Percentiles rank a stretch among this genome's conserved stretches.
These are phyloP conservation scores for Teratosphaeria nubilosa DNA, from an alignment of 2,329 filamentous ascomycete genomes.

Conservation along the genomic window DNA sequence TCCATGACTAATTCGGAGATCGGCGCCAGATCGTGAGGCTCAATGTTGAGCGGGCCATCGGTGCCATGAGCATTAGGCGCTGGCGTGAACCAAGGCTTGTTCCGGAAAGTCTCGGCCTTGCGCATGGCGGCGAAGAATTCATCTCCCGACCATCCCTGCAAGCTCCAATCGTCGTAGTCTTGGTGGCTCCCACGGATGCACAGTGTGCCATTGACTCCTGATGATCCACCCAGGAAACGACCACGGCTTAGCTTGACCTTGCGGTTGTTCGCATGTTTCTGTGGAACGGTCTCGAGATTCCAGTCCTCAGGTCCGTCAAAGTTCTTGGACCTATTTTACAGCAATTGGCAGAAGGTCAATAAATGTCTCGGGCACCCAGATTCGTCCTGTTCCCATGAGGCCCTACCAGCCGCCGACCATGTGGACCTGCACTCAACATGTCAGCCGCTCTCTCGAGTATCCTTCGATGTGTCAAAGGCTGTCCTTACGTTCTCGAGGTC, in stretches of 20 bases:
- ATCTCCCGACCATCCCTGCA: conserved; percentile 20
- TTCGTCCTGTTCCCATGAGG: background rate
- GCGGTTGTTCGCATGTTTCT: background rate
- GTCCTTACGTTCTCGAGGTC: background rate
- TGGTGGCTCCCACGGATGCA: conserved; percentile 34
- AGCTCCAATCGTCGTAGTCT: conserved; percentile 28
- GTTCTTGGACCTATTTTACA: background rate
- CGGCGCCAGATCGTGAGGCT: background rate
- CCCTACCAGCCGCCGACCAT: background rate
- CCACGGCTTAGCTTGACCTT: conserved; percentile 20
- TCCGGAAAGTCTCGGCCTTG: conserved; percentile 9
- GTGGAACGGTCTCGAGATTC: background rate
- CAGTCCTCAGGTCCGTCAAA: background rate
- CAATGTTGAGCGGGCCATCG: conserved; percentile 13
- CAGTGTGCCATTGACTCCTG: conserved; percentile 36
- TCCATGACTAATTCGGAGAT: background rate
- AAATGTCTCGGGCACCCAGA: background rate
- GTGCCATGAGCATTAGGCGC: conserved; percentile 12
- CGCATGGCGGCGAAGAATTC: conserved; percentile 21
- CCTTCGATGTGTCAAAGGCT: background rate
- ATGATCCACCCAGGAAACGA: conserved; percentile 33
- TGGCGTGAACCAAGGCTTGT: background rate
- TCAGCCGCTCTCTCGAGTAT: background rate
- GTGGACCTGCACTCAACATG: background rate
- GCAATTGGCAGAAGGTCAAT: background rate